Evolutionary conservation across 306 rosid species (phyloP).

Genomic region (Medicago ruthenica): DNA sequence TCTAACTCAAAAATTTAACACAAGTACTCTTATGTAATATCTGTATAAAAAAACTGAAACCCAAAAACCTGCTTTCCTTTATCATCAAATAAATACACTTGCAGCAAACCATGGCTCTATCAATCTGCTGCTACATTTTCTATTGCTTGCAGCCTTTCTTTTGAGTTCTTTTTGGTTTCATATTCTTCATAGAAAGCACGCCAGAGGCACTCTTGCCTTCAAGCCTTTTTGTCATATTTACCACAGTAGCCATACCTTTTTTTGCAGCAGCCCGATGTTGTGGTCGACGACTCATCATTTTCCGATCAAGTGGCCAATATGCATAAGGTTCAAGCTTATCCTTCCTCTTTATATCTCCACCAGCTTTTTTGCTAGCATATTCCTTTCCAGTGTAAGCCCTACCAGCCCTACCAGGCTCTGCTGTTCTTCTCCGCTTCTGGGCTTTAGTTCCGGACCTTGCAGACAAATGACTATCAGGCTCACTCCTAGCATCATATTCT

Average conservation of each 20-base stretch:
- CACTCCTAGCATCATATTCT: conserved; percentile 62
- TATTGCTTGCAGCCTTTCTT: conserved; percentile 63
- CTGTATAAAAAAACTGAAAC: neutral
- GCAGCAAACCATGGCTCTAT: neutral
- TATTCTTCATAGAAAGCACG: conserved; percentile 49
- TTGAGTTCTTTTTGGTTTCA: conserved; percentile 55
- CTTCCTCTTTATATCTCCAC: conserved; percentile 88
- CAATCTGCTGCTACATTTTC: conserved; percentile 35
- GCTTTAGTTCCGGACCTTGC: conserved; percentile 58
- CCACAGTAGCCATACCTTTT: conserved; percentile 90
- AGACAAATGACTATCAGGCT: conserved; percentile 68
- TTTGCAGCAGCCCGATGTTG: conserved; percentile 82
- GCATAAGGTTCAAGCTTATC: conserved; percentile 95
- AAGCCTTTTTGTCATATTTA: conserved; percentile 80
- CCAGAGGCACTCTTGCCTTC: conserved; percentile 93
- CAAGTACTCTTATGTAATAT: too few relatives aligned
- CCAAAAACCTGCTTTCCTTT: neutral
- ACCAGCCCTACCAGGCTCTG: conserved; percentile 58
- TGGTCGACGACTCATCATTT: conserved; percentile 95
- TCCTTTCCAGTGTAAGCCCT: conserved; percentile 73
- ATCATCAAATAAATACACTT: neutral
- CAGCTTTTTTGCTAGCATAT: conserved; percentile 87
- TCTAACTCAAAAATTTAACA: neutral
- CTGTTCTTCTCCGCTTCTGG: conserved; percentile 76
- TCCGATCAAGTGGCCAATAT: conserved; percentile 96